These are phyloP conservation scores for Cordyceps tenuipes DNA, from an alignment of 2,329 filamentous ascomycete genomes.

Conservation along the genomic window DNA sequence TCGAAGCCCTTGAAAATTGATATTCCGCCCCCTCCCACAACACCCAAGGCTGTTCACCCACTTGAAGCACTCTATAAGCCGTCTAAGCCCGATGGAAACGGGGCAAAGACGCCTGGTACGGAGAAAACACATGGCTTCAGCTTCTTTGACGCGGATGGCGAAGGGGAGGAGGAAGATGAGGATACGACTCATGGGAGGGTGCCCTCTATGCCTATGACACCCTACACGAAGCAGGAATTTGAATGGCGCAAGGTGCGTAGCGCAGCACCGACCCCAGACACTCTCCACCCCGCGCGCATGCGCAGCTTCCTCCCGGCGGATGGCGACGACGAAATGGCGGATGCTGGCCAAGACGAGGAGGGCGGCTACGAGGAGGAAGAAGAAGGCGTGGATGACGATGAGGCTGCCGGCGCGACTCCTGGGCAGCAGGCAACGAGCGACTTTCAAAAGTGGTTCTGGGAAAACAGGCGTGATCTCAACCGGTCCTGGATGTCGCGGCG, in stretches of 20 bases:
- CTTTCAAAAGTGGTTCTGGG: constrained; percentile 62
- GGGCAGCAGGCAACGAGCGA: constrained; percentile 33
- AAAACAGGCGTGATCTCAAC: constrained; percentile 56
- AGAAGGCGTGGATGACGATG: not conserved
- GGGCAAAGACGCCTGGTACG: constrained; percentile 25
- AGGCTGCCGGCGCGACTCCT: constrained; percentile 4
- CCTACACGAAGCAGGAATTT: constrained; percentile 72
- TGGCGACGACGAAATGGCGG: constrained; percentile 25
- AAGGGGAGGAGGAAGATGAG: constrained; percentile 37
- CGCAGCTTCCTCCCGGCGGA: constrained; percentile 49
- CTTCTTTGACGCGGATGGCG: constrained; percentile 58
- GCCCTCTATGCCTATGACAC: constrained; percentile 60
- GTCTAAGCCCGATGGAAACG: constrained; percentile 36
- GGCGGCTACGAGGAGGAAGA: constrained; percentile 11
- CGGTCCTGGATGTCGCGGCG: constrained; percentile 57
- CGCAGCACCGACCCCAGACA: constrained; percentile 91
- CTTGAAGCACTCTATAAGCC: constrained; percentile 89
- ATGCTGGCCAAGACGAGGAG: constrained; percentile 19
- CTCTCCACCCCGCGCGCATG: constrained; percentile 62
- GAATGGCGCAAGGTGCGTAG: constrained; percentile 70
- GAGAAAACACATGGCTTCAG: constrained; percentile 55
- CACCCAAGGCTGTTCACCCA: constrained; percentile 60
- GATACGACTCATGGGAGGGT: constrained; percentile 13
- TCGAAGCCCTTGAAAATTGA: constrained; percentile 45
- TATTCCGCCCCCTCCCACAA: constrained; percentile 41